phyloP scores from a whole-genome alignment of 768 basidiomycete species.

The Podaxis mareebaensis region DNA sequence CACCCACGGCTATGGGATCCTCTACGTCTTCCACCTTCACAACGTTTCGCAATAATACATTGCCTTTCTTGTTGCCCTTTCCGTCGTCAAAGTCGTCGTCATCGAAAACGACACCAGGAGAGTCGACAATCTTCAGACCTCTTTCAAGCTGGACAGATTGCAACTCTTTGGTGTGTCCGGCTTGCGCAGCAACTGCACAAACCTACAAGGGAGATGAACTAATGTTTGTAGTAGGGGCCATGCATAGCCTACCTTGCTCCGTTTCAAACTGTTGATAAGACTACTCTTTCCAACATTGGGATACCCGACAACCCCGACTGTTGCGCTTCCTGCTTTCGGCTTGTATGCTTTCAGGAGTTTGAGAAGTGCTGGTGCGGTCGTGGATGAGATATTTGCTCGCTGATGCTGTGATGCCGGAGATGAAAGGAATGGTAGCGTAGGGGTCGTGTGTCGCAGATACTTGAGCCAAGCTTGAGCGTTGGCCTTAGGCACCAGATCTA shows the following conservation, averaged over 20 bases:
- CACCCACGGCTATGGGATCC: slow-evolving; percentile 88
- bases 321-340: slow-evolving; percentile 69
- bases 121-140: slow-evolving; percentile 90
- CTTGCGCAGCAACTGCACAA: slow-evolving; percentile 93
- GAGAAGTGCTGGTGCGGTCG: slow-evolving; percentile 74
- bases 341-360: slow-evolving; percentile 85
- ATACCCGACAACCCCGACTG: slow-evolving; percentile 92
- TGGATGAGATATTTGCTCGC: slow-evolving; percentile 77
- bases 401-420: slow-evolving; percentile 75
- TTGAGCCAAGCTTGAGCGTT: slow-evolving; percentile 91
- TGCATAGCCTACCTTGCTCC: slow-evolving; percentile 60
- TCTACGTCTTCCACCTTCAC: slow-evolving; percentile 88
- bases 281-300: slow-evolving; percentile 98
- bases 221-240: slow-evolving; percentile 3
- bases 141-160: slow-evolving; percentile 93
- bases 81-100: slow-evolving; percentile 57
- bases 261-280: slow-evolving; percentile 89
- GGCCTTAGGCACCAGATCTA: slow-evolving; percentile 86
- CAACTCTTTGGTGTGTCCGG: slow-evolving; percentile 90
- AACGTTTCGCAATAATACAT: slow-evolving; percentile 82
- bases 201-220: slow-evolving; percentile 42
- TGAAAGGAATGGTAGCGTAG: slow-evolving; percentile 89
- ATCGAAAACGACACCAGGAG: slow-evolving; percentile 96
- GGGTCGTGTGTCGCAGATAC: slow-evolving; percentile 88
- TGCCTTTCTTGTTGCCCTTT: slow-evolving; percentile 52